phyloP scores from a whole-genome alignment of 352 stramenopile genomes.

The Phytophthora sojae region DNA sequence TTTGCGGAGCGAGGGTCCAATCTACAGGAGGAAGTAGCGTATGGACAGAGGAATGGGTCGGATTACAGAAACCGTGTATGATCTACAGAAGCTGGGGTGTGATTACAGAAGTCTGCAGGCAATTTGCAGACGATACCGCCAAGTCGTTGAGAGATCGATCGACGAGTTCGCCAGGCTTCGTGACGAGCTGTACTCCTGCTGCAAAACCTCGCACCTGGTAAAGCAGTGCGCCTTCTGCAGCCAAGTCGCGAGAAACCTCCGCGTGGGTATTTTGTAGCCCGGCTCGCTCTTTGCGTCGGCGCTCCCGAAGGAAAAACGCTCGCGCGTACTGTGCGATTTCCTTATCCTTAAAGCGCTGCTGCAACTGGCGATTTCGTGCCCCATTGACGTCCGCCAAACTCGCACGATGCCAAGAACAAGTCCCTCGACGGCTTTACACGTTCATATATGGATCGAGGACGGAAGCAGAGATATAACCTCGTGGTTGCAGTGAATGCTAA shows the following conservation, averaged over 20 bases:
- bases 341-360: conserved; percentile 5
- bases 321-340: conserved; percentile 18
- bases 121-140: no score
- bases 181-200: conserved; percentile 28
- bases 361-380: conserved; percentile 2
- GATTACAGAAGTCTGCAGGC: no score
- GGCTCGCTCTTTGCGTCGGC: background rate
- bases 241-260: conserved; percentile 36
- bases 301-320: conserved; percentile 9
- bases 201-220: conserved; percentile 20
- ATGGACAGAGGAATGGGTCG: no score
- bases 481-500: background rate
- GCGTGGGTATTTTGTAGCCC: conserved; percentile 8
- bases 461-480: background rate
- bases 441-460: background rate
- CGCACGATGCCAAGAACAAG: conserved; percentile 24
- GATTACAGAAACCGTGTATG: no score
- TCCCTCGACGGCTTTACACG: conserved; percentile 6
- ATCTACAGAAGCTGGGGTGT: no score
- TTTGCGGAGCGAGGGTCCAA: no score
- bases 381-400: background rate
- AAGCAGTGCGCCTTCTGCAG: conserved; percentile 42
- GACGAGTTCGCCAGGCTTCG: conserved; percentile 43
- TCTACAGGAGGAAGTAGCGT: no score
- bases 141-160: conserved; percentile 12